phyloP scores from a whole-genome alignment of 164 flowering plant genomes.

The Liquidambar formosana region DNA sequence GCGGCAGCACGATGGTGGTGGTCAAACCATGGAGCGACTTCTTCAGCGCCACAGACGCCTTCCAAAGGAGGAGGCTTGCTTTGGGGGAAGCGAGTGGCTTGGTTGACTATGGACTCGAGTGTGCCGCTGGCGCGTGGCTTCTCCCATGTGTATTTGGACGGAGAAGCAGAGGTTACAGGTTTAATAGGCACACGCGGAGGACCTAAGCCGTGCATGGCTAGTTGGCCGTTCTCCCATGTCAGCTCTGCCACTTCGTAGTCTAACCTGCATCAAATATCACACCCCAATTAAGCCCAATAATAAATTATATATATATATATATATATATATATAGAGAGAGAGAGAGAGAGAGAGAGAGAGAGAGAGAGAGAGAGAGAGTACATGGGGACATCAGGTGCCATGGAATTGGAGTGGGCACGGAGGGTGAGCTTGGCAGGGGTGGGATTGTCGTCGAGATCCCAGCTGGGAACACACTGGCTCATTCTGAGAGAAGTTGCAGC shows the following conservation, averaged over 20 bases:
- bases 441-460: conserved; percentile 56
- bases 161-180: conserved; percentile 12
- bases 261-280: conserved; percentile 36
- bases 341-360: not conserved
- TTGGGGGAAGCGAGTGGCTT: conserved; percentile 43
- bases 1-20: conserved; percentile 20
- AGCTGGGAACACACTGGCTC: conserved; percentile 82
- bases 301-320: not conserved
- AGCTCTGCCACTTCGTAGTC: conserved; percentile 85
- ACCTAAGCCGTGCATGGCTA: conserved; percentile 75
- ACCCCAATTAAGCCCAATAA: not conserved
- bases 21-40: conserved; percentile 46
- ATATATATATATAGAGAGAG: too few species aligned
- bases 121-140: conserved; percentile 66
- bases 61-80: not conserved
- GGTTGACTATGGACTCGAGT: conserved; percentile 83
- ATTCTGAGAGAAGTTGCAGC: conserved; percentile 21
- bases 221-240: conserved; percentile 88
- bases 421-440: conserved; percentile 18
- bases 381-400: conserved; percentile 34
- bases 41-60: conserved; percentile 10
- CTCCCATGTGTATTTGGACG: conserved; percentile 44
- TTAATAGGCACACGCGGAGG: conserved; percentile 45
- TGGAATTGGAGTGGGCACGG: conserved; percentile 29
- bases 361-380: conserved; percentile 20